These are phyloP conservation scores for Camillea tinctor DNA, from an alignment of 2,329 filamentous ascomycete species.

Conservation along the genomic window DNA sequence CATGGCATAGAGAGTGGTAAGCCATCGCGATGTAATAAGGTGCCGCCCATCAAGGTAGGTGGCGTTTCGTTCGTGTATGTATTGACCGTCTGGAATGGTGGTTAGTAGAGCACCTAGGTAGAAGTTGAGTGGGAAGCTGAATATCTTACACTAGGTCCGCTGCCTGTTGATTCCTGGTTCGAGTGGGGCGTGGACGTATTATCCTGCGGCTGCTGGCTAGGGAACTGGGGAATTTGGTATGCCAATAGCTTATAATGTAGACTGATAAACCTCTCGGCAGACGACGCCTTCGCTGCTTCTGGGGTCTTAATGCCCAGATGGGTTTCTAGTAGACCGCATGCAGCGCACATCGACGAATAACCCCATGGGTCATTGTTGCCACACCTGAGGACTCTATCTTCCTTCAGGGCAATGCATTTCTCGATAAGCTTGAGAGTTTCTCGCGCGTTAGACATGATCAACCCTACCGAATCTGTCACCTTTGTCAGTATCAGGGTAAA, in stretches of 20 bases:
- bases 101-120: constrained; percentile 25
- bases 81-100: constrained; percentile 38
- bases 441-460: constrained; percentile 61
- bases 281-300: constrained; percentile 57
- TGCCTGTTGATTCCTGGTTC: constrained; percentile 21
- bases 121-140: background rate
- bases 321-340: constrained; percentile 57
- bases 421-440: constrained; percentile 62
- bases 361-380: constrained; percentile 65
- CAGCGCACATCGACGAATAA: constrained; percentile 62
- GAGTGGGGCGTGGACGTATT: constrained; percentile 22
- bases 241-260: constrained; percentile 57
- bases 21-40: constrained; percentile 25
- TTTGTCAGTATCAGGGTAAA: constrained; percentile 11
- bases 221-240: constrained; percentile 48
- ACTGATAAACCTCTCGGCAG: constrained; percentile 58
- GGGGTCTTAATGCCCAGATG: constrained; percentile 57
- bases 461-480: constrained; percentile 51
- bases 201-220: constrained; percentile 29
- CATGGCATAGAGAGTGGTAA: constrained; percentile 33
- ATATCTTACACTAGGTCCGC: constrained; percentile 33
- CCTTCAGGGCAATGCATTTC: constrained; percentile 60
- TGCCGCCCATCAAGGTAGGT: constrained; percentile 19
- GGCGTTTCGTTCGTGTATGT: constrained; percentile 38
- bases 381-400: constrained; percentile 59